Conservation (phyloP, 73 alveolate genomes). For the Uronychia binucleata region DNA sequence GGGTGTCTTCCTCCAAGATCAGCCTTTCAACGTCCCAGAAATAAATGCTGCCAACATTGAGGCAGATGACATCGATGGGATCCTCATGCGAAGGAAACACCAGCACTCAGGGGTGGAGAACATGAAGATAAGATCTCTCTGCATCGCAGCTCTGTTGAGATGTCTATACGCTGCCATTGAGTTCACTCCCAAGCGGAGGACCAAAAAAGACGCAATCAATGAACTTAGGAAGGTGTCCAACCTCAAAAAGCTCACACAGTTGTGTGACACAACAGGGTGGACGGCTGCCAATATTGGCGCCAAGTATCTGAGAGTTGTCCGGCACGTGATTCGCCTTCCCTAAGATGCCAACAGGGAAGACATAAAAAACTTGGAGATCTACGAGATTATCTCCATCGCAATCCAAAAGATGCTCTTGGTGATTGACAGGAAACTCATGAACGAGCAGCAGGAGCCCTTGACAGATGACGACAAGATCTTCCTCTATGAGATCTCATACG, state of each 20-base stretch:
- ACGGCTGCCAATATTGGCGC: constrained; percentile 74
- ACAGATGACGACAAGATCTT: not conserved
- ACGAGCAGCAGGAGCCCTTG: not conserved
- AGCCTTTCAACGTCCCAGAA: not conserved
- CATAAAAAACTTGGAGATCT: not conserved
- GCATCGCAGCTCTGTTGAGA: constrained; percentile 76
- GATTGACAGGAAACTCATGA: not conserved
- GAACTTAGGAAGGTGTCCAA: constrained; percentile 47
- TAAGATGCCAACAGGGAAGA: not conserved
- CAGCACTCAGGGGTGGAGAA: constrained; percentile 21
- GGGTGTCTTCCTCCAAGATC: not conserved
- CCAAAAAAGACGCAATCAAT: constrained; percentile 39
- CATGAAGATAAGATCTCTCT: constrained; percentile 29
- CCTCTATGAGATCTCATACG: not conserved
- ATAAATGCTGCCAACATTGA: not conserved
- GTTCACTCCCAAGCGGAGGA: constrained; percentile 50
- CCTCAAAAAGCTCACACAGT: constrained; percentile 66
- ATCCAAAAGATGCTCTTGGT: not conserved
- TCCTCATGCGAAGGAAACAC: not conserved
- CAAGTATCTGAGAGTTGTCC: constrained; percentile 77
- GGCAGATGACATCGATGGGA: not conserved
- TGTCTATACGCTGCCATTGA: constrained; percentile 68
- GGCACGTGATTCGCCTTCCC: constrained; percentile 41
- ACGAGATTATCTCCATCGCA: constrained; percentile 5
- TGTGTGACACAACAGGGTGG: constrained; percentile 92